Conservation (phyloP, 2,329 filamentous ascomycete genomes). For the Huntiella bhutanensis region DNA sequence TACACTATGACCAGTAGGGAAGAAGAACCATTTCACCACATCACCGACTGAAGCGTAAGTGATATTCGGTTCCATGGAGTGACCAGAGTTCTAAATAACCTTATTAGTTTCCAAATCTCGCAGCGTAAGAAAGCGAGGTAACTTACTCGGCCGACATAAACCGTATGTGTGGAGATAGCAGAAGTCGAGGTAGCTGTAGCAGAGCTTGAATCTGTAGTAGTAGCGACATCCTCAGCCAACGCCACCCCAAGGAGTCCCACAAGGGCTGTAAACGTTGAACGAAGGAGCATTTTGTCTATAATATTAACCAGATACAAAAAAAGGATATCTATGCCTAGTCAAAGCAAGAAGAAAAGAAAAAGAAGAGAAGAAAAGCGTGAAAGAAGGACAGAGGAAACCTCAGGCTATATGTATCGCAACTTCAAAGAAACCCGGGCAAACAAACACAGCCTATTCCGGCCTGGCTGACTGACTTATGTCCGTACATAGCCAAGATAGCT, state of each 20-base stretch:
- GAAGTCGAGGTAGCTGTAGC: neutral
- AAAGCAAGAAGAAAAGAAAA: neutral
- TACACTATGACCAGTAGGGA: conserved; percentile 44
- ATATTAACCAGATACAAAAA: neutral
- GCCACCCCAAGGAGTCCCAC: neutral
- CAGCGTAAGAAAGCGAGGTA: neutral
- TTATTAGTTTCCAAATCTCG: neutral
- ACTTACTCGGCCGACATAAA: conserved; percentile 12
- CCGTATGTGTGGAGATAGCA: conserved; percentile 10
- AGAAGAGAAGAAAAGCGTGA: conserved; percentile 1
- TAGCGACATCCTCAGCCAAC: neutral
- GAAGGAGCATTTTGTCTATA: no score
- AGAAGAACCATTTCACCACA: conserved; percentile 39
- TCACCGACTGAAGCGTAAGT: conserved; percentile 25
- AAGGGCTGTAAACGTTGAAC: neutral
- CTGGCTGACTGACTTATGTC: neutral
- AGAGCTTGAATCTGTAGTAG: neutral
- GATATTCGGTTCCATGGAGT: conserved; percentile 17
- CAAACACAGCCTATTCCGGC: neutral
- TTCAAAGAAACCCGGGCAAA: neutral
- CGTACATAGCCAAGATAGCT: neutral
- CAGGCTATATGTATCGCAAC: no score
- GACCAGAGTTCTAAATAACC: conserved; percentile 15
- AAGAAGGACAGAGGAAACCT: no score
- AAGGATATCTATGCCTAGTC: neutral